Evolutionary conservation across 2,329 filamentous ascomycete genomes (phyloP), one percentile per base, ranked within the genome.

Genomic region (Scedosporium dehoogii): DNA sequence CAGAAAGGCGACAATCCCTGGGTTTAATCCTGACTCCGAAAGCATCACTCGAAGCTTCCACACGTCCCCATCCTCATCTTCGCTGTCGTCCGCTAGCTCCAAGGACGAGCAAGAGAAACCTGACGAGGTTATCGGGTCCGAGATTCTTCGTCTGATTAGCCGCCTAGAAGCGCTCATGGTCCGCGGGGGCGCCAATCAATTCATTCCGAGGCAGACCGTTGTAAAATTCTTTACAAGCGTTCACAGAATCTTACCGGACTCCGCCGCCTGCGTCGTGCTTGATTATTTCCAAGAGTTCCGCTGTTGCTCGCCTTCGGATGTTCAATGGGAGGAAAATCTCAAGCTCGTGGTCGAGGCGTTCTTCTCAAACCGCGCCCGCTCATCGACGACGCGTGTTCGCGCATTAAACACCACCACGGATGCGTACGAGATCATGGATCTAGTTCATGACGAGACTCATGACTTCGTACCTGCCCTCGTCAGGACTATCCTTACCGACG

Each of bases 251-350:
- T 78, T 91, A 7, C 85, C 85, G 5, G 85, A 91, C 69, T 81
- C 82, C 3, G 83, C 85, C 7, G 86, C 83, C 1, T 81, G 81
- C 57, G 76, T 87, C 10, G 81, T 91, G 25, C 79, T 91, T 53
- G 81, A 85, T 55, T 85, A 90, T 69, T 89, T 87, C 66, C 81
- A 82, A 62, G 84, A 89, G 61, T 87, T 88, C 66, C 80, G 87
- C 56, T 86, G 85, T 68, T 89, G 89, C 67, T 88, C 87, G 55
- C 89, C 89, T 2, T 89, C 88, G 0, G 87, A 90, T 67, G 73
- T 80, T 57, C 77, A 83, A 42, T 92, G 88, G 89, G 80, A 88
- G 65, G 74, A 80, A 2, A 88, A 90, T 60, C 77, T 88, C 61
- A 75, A 76, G 16, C 74, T 84, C 27, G 79, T 91, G 1, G 71